Evolutionary conservation across 805 yeast genomes (phyloP).

Genomic region (Suhomyces vadensis): DNA sequence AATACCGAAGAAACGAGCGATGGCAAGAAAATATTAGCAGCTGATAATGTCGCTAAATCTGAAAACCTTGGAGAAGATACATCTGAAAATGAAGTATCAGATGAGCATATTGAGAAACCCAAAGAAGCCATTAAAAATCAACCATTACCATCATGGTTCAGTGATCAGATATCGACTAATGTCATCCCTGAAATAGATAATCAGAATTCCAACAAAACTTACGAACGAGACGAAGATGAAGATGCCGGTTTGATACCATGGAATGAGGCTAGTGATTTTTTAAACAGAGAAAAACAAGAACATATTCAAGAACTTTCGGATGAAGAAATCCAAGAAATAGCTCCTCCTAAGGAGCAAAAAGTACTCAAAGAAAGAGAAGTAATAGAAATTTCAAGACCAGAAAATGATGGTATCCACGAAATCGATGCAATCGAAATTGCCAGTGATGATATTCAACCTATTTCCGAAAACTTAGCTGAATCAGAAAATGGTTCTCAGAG

Average conservation of each 20-base stretch:
- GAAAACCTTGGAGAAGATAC: too few relatives aligned
- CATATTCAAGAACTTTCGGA: conserved; percentile 11
- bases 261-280: conserved; percentile 44
- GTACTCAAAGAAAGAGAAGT: not conserved
- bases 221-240: conserved; percentile 4
- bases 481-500: conserved; percentile 2
- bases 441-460: too few relatives aligned
- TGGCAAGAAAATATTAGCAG: not conserved
- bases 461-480: not conserved
- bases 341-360: conserved; percentile 6
- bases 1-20: not conserved
- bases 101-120: not conserved
- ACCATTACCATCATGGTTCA: conserved; percentile 31
- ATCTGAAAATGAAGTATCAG: not conserved
- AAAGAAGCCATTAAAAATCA: not conserved
- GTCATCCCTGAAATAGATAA: not conserved
- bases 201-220: not conserved
- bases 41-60: not conserved
- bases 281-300: conserved; percentile 13
- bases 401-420: too few relatives aligned
- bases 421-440: too few relatives aligned
- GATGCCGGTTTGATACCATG: conserved; percentile 42
- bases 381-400: too few relatives aligned
- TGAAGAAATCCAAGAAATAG: conserved; percentile 9
- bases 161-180: conserved; percentile 7